Conservation (phyloP, 2,329 filamentous ascomycete species). For the Colletotrichum chrysophilum region DNA sequence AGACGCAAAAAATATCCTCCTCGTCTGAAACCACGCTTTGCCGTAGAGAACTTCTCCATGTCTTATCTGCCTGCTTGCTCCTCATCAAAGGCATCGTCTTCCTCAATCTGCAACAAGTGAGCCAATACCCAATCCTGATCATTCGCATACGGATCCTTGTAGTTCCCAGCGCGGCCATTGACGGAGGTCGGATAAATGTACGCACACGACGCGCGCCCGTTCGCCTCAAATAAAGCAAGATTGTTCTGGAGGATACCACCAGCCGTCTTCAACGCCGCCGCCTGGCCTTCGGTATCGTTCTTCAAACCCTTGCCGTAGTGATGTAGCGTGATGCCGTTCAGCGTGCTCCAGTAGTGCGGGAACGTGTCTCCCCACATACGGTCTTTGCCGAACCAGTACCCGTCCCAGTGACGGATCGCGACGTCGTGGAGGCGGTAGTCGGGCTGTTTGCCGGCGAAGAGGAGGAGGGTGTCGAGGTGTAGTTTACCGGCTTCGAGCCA, state of each 20-base stretch:
- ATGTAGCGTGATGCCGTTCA: slow-evolving; percentile 7
- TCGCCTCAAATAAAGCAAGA: not conserved
- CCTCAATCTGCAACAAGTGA: slow-evolving; percentile 13
- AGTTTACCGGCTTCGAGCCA: slow-evolving; percentile 32
- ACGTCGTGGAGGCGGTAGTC: slow-evolving; percentile 15
- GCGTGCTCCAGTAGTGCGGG: slow-evolving; percentile 11
- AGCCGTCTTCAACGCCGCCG: not conserved
- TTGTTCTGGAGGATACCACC: not conserved
- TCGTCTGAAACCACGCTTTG: not conserved
- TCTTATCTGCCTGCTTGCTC: not conserved
- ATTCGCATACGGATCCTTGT: slow-evolving; percentile 17
- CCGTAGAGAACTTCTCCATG: not conserved
- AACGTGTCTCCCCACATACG: slow-evolving; percentile 17
- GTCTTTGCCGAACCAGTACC: slow-evolving; percentile 17
- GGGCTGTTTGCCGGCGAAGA: slow-evolving; percentile 11
- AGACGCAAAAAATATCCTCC: not conserved
- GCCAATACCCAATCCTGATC: slow-evolving; percentile 9
- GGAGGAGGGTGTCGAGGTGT: not conserved
- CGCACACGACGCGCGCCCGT: slow-evolving; percentile 5
- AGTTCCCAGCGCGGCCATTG: not conserved
- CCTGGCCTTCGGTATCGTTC: not conserved
- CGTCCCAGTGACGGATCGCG: slow-evolving; percentile 16
- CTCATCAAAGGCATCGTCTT: not conserved
- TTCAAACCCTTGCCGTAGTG: not conserved
- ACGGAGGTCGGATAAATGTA: slow-evolving; percentile 12